Evolutionary conservation across 352 stramenopile species (phyloP).

Genomic region (Phytophthora cryptogea): DNA sequence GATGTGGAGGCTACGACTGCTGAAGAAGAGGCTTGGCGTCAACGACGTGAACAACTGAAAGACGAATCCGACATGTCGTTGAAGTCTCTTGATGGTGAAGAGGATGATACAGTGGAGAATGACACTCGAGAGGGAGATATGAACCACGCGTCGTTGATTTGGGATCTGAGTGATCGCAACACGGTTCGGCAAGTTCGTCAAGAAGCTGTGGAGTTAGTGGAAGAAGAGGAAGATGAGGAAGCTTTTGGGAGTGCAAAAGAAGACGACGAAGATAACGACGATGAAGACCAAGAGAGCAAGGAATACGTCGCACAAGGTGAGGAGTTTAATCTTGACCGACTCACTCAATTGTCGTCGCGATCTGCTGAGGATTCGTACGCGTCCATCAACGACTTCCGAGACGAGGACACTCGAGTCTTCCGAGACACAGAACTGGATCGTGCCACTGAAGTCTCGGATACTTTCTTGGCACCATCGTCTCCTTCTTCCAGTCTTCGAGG

Average conservation of each 20-base stretch:
- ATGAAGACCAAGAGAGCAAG: constrained; percentile 26
- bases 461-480: constrained; percentile 18
- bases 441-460: constrained; percentile 17
- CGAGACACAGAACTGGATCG: constrained; percentile 35
- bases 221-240: constrained; percentile 43
- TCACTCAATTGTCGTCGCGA: constrained; percentile 23
- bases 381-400: constrained; percentile 19
- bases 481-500: constrained; percentile 20
- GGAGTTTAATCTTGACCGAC: constrained; percentile 10
- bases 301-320: constrained; percentile 2
- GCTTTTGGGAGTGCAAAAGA: constrained; percentile 32
- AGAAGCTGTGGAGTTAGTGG: constrained; percentile 18
- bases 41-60: constrained; percentile 28
- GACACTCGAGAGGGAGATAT: constrained; percentile 1
- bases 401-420: constrained; percentile 28
- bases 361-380: constrained; percentile 41
- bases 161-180: constrained; percentile 33
- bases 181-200: constrained; percentile 22
- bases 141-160: constrained; percentile 12
- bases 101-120: not conserved
- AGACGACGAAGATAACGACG: constrained; percentile 30
- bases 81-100: constrained; percentile 9
- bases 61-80: constrained; percentile 35
- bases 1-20: constrained; percentile 26
- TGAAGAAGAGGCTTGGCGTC: constrained; percentile 38